A percentile compares a stretch with the other conserved stretches of the same genome.
Evolutionary conservation across 2,329 filamentous ascomycete species (phyloP).

Genomic region (Pezicula neosporulosa): DNA sequence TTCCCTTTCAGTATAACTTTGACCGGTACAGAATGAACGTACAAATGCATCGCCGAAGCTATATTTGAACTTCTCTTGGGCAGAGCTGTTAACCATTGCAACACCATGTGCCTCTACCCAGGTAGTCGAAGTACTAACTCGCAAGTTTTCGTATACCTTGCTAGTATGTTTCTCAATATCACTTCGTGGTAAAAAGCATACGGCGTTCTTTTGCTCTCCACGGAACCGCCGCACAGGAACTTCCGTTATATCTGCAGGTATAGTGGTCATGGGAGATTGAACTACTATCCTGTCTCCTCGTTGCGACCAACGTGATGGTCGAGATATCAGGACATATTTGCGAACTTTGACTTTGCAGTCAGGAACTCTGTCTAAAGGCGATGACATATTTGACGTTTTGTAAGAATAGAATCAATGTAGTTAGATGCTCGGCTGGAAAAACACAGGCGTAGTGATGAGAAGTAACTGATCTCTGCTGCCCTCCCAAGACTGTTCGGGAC

Average conservation of each 20-base stretch:
- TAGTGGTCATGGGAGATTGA: slow-evolving; percentile 16
- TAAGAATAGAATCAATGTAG: not conserved
- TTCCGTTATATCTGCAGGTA: slow-evolving; percentile 4
- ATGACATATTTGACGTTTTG: slow-evolving; percentile 3
- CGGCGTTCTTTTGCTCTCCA: slow-evolving; percentile 14
- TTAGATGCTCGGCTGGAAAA: too few relatives aligned
- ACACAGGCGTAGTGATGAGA: too few relatives aligned
- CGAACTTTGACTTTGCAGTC: slow-evolving; percentile 16
- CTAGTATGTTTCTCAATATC: slow-evolving; percentile 21
- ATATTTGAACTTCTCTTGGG: slow-evolving; percentile 12
- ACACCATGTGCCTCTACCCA: slow-evolving; percentile 17
- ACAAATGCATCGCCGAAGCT: slow-evolving; percentile 10
- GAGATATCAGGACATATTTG: slow-evolving; percentile 16
- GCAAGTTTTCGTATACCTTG: slow-evolving; percentile 8
- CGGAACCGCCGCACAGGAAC: slow-evolving; percentile 17
- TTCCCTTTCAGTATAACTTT: not conserved
- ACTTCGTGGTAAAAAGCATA: slow-evolving; percentile 16
- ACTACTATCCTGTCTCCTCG: slow-evolving; percentile 15
- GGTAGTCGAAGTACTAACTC: slow-evolving; percentile 3
- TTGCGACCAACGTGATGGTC: slow-evolving; percentile 15
- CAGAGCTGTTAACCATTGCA: slow-evolving; percentile 12
- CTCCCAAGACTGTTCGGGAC: too few relatives aligned
- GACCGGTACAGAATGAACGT: not conserved
- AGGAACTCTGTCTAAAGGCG: not conserved
- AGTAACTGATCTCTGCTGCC: not conserved